Evolutionary conservation across 2,329 filamentous ascomycete genomes (phyloP), one percentile per base, ranked within the genome.

Genomic region (Graphium sp.): DNA sequence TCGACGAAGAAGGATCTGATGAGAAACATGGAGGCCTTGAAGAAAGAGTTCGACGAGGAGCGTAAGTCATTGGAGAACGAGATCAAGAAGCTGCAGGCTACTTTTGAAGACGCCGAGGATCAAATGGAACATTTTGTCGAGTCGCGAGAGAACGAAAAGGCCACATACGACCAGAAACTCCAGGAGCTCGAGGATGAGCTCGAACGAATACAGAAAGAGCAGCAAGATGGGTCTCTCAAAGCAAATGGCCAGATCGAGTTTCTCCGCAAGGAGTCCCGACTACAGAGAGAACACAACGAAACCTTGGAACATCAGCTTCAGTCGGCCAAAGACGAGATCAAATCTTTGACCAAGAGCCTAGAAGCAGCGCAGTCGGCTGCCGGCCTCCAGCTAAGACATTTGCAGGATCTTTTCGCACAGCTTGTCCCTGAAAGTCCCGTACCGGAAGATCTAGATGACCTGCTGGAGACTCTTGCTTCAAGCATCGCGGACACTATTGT

Each of bases 1-100:
- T 85, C 82, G 3, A 94, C 80, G 1, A 98, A 98, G 50, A 79
- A 80, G 41, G 89, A 95, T 48, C 68, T 98, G 7, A 73, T 98
- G 53, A 77, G 82, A 38, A 98, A 98, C 44, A 82, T 98, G 56
- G 84, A 95, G 45, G 77, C 85, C 9, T 69, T 91, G 38, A 83
- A 94, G 50, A 73, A 72, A 16, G 89, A 95, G 43, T 94, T 93
- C 39, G 62, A 79, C 20, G 73, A 75, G 28, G 87, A 95, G 49
- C 72, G 89, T 22, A 82, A 79, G 42, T 78, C 74, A 7, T 60
- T 95, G 1, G 81, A 93, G 40, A 62, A 70, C 11, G 85, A 95
- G 46, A 74, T 89, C 32, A 76, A 74, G 39, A 66, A 68, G 10
- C 65, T 85, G 32, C 85, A 78, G 43, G 62, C 74, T 30, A 78